These are phyloP conservation scores for Diplotaxis tenuifolia DNA, from an alignment of 345 rosid species.

Conservation along the genomic window DNA sequence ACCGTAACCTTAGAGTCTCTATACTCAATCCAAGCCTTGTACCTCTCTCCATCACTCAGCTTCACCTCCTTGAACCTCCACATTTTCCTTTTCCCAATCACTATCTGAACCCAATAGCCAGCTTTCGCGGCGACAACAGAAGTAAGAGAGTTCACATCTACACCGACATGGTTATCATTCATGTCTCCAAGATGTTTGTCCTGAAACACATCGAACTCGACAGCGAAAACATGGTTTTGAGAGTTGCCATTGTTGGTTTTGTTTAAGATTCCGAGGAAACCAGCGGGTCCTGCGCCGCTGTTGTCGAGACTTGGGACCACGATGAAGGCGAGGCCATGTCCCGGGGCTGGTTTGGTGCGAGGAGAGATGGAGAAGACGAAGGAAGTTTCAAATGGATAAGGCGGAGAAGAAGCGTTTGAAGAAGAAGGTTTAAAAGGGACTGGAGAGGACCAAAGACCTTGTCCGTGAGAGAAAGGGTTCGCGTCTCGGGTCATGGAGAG, in stretches of 20 bases:
- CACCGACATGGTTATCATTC: neutral
- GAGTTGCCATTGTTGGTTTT: neutral
- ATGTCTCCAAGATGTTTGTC: neutral
- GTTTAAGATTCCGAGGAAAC: neutral
- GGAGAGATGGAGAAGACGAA: slow-evolving; percentile 1
- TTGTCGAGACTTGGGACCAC: neutral
- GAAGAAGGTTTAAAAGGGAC: slow-evolving; percentile 3
- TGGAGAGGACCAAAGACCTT: neutral
- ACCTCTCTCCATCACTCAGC: neutral
- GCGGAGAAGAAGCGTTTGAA: neutral
- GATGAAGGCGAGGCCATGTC: neutral
- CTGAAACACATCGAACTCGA: neutral
- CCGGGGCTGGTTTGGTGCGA: neutral
- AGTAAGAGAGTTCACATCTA: neutral
- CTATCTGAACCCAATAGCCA: neutral
- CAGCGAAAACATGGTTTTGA: neutral
- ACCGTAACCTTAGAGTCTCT: neutral
- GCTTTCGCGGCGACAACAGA: slow-evolving; percentile 5
- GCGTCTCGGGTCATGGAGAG: slow-evolving; percentile 5
- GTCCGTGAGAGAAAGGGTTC: slow-evolving; percentile 6
- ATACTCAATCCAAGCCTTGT: slow-evolving; percentile 20
- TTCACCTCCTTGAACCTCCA: slow-evolving; percentile 5
- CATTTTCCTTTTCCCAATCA: neutral
- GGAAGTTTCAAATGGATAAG: neutral
- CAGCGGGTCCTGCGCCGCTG: neutral